These are phyloP conservation scores for Helminthosporium solani DNA, from an alignment of 2,329 filamentous ascomycete species.

Conservation along the genomic window DNA sequence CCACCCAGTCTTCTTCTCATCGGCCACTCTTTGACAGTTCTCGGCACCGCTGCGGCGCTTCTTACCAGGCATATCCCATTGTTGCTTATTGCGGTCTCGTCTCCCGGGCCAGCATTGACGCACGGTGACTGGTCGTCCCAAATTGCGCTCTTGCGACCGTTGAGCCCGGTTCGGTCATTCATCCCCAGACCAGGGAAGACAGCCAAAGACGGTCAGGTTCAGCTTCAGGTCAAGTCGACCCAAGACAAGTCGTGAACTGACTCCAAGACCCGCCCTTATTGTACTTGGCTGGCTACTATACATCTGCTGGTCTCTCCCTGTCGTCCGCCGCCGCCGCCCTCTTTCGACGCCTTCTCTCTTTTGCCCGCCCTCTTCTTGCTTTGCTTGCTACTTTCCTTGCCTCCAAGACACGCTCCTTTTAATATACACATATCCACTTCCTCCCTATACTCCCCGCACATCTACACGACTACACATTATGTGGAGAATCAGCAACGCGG, in stretches of 20 bases:
- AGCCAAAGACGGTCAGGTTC: no score
- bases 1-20: no score
- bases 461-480: no score
- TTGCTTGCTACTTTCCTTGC: conserved; percentile 2
- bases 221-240: no score
- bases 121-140: not conserved
- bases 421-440: conserved; percentile 11
- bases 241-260: no score
- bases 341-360: not conserved
- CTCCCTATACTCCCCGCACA: no score
- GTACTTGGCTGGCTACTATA: not conserved
- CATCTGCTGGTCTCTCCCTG: not conserved
- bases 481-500: conserved; percentile 17
- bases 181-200: not conserved
- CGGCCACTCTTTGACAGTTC: no score
- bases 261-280: not conserved
- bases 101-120: not conserved
- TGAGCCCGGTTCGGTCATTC: not conserved
- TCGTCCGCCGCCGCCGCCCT: not conserved
- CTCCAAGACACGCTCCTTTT: conserved; percentile 24
- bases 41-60: no score
- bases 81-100: no score
- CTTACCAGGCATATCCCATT: no score
- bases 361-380: conserved; percentile 3
- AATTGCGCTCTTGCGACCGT: not conserved